Evolutionary conservation across 257 asterid genomes (phyloP), one percentile per base, ranked within the genome.

Genomic region (Dorcoceras hygrometricum): DNA sequence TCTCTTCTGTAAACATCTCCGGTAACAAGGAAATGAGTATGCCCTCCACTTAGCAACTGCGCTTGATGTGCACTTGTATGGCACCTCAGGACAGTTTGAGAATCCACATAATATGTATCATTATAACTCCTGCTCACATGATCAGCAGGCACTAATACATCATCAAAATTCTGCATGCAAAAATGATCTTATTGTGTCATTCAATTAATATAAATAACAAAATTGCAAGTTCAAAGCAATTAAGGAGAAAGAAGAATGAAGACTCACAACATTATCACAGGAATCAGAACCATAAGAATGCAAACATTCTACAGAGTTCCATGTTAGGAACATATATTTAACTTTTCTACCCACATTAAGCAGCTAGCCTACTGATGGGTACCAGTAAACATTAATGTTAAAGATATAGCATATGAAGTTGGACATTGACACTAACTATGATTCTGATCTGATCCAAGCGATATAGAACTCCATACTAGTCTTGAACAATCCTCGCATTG

Each of bases 41-140:
- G 80, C 27, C 96, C 96, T 74, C 67, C 75, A 31, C 87, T 76
- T 59, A 89, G 85, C 57, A 90, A 73, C 80, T 93, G 95, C 55
- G 96, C 96, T 80, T 93, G 99, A 82, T 93, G 97, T 16, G 99
- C 97, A 80, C 99, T 93, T 12, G 99, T 88, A 78, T 90, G 99
- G 77, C 99, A 93, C 82, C 99, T 86, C 75, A 90, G 69, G 57
- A 93, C 96, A 48, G 95, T 93, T 82, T 90, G 88, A 71, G 96
- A 82, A 77, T 93, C 95, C 43, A 93, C 89, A 59, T 93, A 90
- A 80, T 93, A 90, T 28, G 97, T 93, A 76, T 93, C 99, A 72
- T 93, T 93, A 81, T 82, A 84, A 74, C 90, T 86, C 82, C 94
- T 82, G 82, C 87, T 82, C 58, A 83, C 77, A 56, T 83, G 98